Conservation (phyloP, 306 rosid genomes). For the Lupinus albus region DNA sequence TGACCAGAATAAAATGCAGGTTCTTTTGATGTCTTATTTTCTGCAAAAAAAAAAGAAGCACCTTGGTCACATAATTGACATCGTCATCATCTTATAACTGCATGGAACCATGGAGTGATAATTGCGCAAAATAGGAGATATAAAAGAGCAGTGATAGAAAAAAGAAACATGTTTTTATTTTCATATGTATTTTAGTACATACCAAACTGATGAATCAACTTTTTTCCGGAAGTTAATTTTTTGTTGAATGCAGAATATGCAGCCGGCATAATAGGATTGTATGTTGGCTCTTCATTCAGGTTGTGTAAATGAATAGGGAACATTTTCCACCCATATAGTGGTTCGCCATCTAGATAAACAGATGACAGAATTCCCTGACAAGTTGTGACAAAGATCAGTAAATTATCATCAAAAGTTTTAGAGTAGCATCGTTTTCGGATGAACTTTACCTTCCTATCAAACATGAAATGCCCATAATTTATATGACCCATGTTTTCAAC, state of each 20-base stretch:
- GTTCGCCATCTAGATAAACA: conserved; percentile 65
- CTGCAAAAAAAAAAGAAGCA: conserved; percentile 53
- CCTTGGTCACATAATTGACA: conserved; percentile 33
- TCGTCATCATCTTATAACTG: conserved; percentile 22
- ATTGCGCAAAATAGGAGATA: conserved; percentile 28
- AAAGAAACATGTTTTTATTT: conserved; percentile 7
- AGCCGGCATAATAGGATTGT: conserved; percentile 49
- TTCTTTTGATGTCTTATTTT: conserved; percentile 49
- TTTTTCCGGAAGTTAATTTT: conserved; percentile 43
- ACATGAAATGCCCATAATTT: conserved; percentile 78
- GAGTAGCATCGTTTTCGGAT: conserved; percentile 25
- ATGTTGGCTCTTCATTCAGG: conserved; percentile 60
- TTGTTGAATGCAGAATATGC: conserved; percentile 46
- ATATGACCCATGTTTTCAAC: conserved; percentile 93
- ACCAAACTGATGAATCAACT: conserved; percentile 52
- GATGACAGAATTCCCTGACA: conserved; percentile 85
- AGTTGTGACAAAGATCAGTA: conserved; percentile 40
- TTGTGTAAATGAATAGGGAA: conserved; percentile 65
- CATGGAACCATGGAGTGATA: conserved; percentile 11
- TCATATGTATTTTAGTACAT: conserved; percentile 21
- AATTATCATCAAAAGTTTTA: conserved; percentile 15
- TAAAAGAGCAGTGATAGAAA: conserved; percentile 16
- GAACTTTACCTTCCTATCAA: conserved; percentile 77
- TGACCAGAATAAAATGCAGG: conserved; percentile 78
- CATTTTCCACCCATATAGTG: conserved; percentile 72